These are phyloP conservation scores for Wilhelminamyces savonicus DNA, from an alignment of 805 yeast genomes.

Conservation along the genomic window DNA sequence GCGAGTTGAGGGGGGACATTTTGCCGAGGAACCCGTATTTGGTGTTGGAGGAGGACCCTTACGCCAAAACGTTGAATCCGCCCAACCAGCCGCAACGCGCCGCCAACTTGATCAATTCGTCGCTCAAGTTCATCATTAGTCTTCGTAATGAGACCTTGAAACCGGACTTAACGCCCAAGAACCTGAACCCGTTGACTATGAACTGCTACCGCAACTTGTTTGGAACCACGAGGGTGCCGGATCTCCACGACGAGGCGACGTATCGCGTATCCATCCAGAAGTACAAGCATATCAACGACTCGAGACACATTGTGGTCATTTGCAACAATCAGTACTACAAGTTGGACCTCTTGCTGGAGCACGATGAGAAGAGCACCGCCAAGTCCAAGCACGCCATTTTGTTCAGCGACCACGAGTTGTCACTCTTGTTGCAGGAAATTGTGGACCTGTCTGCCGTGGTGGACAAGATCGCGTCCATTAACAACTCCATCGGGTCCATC, in stretches of 20 bases:
- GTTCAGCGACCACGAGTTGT: slow-evolving; percentile 49
- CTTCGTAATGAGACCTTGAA: slow-evolving; percentile 47
- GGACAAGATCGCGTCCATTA: slow-evolving; percentile 33
- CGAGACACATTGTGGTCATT: slow-evolving; percentile 46
- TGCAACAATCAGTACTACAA: slow-evolving; percentile 46
- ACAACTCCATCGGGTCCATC: slow-evolving; percentile 46
- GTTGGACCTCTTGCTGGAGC: slow-evolving; percentile 41
- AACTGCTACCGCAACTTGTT: slow-evolving; percentile 59
- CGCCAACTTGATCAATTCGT: slow-evolving; percentile 58
- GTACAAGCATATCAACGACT: slow-evolving; percentile 22
- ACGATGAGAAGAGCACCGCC: slow-evolving; percentile 12
- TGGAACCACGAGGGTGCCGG: slow-evolving; percentile 57
- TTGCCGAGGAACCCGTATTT: slow-evolving; percentile 76
- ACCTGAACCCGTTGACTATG: slow-evolving; percentile 56
- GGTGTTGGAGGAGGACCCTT: slow-evolving; percentile 69
- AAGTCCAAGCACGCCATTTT: slow-evolving; percentile 34
- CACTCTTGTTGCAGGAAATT: slow-evolving; percentile 36
- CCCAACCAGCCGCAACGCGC: slow-evolving; percentile 67
- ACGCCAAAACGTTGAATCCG: slow-evolving; percentile 45
- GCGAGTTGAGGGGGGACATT: slow-evolving; percentile 58
- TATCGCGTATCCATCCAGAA: slow-evolving; percentile 35
- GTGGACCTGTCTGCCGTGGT: slow-evolving; percentile 28
- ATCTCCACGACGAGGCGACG: slow-evolving; percentile 9
- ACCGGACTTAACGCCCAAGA: slow-evolving; percentile 52
- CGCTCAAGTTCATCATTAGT: slow-evolving; percentile 59